A percentile compares a stretch with the other conserved stretches of the same genome.
phyloP scores from a whole-genome alignment of 495 filamentous ascomycete genomes.

The Lophium mytilinum region DNA sequence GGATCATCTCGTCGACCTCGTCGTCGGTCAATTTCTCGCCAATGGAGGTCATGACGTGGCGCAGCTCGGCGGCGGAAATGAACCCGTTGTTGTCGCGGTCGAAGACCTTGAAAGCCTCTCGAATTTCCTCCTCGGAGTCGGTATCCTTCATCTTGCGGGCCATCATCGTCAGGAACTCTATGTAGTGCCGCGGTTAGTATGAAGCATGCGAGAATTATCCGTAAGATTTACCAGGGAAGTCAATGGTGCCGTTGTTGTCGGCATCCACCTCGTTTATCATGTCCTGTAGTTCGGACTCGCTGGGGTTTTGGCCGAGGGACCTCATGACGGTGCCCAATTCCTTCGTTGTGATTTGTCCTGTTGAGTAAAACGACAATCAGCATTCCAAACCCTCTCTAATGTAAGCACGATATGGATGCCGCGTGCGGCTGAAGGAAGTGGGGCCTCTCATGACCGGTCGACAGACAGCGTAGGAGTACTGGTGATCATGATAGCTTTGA shows the following conservation, averaged over 20 bases:
- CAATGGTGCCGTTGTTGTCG: constrained; percentile 99
- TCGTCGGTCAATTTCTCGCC: constrained; percentile 99
- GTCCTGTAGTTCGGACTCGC: constrained; percentile 96
- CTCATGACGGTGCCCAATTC: constrained; percentile 99
- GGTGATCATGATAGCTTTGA: background rate
- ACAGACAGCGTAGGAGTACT: background rate
- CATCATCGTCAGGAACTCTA: constrained; percentile 99
- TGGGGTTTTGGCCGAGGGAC: constrained; percentile 98
- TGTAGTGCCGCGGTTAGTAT: constrained; percentile 7
- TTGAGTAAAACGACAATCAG: background rate
- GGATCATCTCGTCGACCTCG: constrained; percentile 99
- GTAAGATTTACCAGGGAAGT: constrained; percentile 74
- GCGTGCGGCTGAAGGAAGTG: background rate
- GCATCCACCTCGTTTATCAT: constrained; percentile 99
- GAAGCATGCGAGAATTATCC: background rate
- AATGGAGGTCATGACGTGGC: constrained; percentile 99
- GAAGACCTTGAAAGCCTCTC: constrained; percentile 92
- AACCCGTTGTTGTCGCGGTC: constrained; percentile 99
- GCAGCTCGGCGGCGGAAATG: constrained; percentile 94
- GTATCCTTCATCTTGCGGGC: constrained; percentile 99
- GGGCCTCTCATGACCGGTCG: background rate
- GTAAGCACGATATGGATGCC: no score
- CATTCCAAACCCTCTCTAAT: background rate
- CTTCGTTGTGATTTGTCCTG: constrained; percentile 99
- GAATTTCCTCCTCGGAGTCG: constrained; percentile 98